Conservation (phyloP, 306 rosid species). For the Prinsepia uniflora region DNA sequence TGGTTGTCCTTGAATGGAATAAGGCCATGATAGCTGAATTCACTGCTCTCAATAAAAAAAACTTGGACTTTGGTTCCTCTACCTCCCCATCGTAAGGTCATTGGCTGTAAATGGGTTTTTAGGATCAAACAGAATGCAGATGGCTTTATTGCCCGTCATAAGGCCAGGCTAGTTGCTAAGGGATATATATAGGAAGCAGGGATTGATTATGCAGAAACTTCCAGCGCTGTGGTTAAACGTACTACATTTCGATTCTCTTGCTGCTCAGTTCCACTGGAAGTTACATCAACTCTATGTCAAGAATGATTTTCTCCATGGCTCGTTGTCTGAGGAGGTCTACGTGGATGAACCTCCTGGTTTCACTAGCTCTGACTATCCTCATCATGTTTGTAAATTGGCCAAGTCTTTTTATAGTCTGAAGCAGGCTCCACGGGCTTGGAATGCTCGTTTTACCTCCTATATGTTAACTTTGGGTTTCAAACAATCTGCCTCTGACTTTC, state of each 20-base stretch:
- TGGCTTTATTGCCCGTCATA: background rate
- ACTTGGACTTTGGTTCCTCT: background rate
- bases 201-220: background rate
- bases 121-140: background rate
- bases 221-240: background rate
- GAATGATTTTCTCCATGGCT: too few species aligned
- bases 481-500: background rate
- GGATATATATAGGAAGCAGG: background rate
- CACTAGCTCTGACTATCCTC: too few species aligned
- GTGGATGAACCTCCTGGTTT: too few species aligned
- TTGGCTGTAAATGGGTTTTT: background rate
- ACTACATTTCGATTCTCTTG: background rate
- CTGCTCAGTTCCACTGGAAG: background rate
- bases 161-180: background rate
- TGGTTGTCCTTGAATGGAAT: background rate
- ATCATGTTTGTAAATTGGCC: background rate
- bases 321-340: too few species aligned
- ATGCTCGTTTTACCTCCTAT: background rate
- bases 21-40: background rate
- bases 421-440: background rate
- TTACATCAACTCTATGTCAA: background rate
- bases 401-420: background rate
- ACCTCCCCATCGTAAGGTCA: background rate
- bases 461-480: background rate
- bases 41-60: too few species aligned